A percentile compares a stretch with the other conserved stretches of the same genome.
Conservation (phyloP, 495 filamentous ascomycete species). For the Tetracladium setigerum region DNA sequence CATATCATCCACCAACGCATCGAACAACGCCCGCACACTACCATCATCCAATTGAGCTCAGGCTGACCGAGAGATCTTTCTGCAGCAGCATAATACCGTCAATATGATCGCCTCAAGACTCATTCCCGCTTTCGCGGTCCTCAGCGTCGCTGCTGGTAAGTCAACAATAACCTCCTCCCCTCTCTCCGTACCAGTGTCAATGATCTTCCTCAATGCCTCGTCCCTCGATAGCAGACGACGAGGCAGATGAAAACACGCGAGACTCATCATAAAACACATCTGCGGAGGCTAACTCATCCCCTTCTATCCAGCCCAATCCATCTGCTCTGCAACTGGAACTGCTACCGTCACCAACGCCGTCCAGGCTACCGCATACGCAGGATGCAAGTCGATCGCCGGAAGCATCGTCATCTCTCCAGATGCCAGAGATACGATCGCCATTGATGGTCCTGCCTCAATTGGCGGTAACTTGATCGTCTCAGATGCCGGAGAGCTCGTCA, state of each 20-base stretch:
- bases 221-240: neutral
- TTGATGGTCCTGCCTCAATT: constrained; percentile 54
- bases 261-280: neutral
- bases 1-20: neutral
- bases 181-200: neutral
- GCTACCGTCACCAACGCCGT: constrained; percentile 58
- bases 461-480: constrained; percentile 56
- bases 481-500: constrained; percentile 51
- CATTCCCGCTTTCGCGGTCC: constrained; percentile 64
- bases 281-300: constrained; percentile 9
- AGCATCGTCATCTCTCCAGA: constrained; percentile 54
- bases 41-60: constrained; percentile 14
- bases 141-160: constrained; percentile 60
- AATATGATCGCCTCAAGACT: constrained; percentile 72
- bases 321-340: constrained; percentile 29
- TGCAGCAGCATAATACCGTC: constrained; percentile 24
- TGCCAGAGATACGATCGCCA: constrained; percentile 41
- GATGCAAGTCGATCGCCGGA: constrained; percentile 63
- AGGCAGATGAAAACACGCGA: too few relatives aligned
- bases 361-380: constrained; percentile 61
- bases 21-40: neutral
- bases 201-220: neutral
- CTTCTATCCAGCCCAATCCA: constrained; percentile 31
- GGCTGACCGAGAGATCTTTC: constrained; percentile 13
- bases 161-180: constrained; percentile 12